Conservation (phyloP, 768 basidiomycete genomes). For the Auriscalpium vulgare region DNA sequence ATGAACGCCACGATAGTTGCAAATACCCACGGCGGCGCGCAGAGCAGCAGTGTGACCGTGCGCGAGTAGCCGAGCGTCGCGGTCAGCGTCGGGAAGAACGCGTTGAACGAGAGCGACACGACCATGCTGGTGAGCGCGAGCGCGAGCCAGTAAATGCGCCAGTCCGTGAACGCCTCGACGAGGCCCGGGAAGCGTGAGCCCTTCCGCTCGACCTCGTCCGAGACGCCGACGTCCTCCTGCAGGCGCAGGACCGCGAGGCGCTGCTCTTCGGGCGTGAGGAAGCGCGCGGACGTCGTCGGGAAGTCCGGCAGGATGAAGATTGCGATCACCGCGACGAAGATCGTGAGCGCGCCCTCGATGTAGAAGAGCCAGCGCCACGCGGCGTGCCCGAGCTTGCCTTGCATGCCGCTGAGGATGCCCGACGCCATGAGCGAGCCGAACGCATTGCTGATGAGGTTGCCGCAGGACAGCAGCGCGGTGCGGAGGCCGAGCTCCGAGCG, state of each 20-base stretch:
- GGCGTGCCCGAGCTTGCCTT: slow-evolving; percentile 55
- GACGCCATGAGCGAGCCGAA: slow-evolving; percentile 77
- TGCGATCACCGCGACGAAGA: slow-evolving; percentile 43
- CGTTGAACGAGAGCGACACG: slow-evolving; percentile 66
- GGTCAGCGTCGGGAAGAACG: slow-evolving; percentile 72
- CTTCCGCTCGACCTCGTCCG: slow-evolving; percentile 31
- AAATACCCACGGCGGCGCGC: slow-evolving; percentile 71
- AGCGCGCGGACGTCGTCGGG: slow-evolving; percentile 48
- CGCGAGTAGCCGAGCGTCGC: slow-evolving; percentile 60
- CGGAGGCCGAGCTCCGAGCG: slow-evolving; percentile 61
- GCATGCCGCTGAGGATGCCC: slow-evolving; percentile 64
- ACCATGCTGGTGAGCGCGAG: slow-evolving; percentile 53
- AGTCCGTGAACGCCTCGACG: slow-evolving; percentile 55
- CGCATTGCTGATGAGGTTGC: slow-evolving; percentile 72
- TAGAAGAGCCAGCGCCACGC: slow-evolving; percentile 82
- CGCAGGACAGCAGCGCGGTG: slow-evolving; percentile 62
- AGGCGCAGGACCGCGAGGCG: slow-evolving; percentile 52
- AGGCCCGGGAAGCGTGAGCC: slow-evolving; percentile 37
- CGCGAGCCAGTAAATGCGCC: slow-evolving; percentile 82
- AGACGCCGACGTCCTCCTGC: slow-evolving; percentile 53
- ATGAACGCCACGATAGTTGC: slow-evolving; percentile 49
- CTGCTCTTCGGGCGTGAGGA: slow-evolving; percentile 52
- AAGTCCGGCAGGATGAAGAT: slow-evolving; percentile 71
- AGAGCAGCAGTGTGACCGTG: slow-evolving; percentile 65
- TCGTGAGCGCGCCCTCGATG: slow-evolving; percentile 54